A percentile compares a stretch with the other conserved stretches of the same genome.
These are phyloP conservation scores for Chrysoporthe deuterocubensis DNA, from an alignment of 2,329 filamentous ascomycete species.

Conservation along the genomic window DNA sequence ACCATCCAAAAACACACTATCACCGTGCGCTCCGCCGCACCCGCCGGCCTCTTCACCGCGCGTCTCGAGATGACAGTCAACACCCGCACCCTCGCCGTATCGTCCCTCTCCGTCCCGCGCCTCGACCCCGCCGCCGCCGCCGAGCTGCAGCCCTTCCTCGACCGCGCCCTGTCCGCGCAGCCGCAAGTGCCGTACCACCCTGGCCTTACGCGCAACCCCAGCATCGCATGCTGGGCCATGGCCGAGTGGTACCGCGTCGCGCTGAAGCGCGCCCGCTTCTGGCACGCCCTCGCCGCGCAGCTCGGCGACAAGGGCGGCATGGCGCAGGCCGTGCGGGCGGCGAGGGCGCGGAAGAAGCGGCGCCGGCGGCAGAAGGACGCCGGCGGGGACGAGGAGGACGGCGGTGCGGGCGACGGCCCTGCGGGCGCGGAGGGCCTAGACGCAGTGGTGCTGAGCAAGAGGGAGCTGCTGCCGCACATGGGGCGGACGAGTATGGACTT, in stretches of 20 bases:
- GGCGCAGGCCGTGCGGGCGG: constrained; percentile 36
- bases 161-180: constrained; percentile 41
- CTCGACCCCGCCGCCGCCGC: constrained; percentile 62
- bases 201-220: constrained; percentile 60
- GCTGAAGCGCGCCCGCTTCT: constrained; percentile 63
- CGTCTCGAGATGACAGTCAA: constrained; percentile 63
- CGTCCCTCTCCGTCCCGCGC: constrained; percentile 55
- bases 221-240: constrained; percentile 68
- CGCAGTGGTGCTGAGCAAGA: constrained; percentile 31
- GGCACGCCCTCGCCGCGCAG: constrained; percentile 57
- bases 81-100: constrained; percentile 54
- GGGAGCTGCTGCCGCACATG: constrained; percentile 57
- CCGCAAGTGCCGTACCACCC: constrained; percentile 37
- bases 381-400: constrained; percentile 30
- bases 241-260: constrained; percentile 69
- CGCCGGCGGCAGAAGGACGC: constrained; percentile 25
- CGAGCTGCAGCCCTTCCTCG: constrained; percentile 61
- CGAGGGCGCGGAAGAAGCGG: constrained; percentile 35
- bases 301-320: constrained; percentile 45
- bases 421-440: constrained; percentile 15
- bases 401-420: constrained; percentile 27
- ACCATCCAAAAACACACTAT: constrained; percentile 61
- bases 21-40: constrained; percentile 49
- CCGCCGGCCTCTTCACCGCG: constrained; percentile 61
- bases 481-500: constrained; percentile 57